Evolutionary conservation across 2,329 filamentous ascomycete species (phyloP).

Genomic region (Elsinoe ampelina): DNA sequence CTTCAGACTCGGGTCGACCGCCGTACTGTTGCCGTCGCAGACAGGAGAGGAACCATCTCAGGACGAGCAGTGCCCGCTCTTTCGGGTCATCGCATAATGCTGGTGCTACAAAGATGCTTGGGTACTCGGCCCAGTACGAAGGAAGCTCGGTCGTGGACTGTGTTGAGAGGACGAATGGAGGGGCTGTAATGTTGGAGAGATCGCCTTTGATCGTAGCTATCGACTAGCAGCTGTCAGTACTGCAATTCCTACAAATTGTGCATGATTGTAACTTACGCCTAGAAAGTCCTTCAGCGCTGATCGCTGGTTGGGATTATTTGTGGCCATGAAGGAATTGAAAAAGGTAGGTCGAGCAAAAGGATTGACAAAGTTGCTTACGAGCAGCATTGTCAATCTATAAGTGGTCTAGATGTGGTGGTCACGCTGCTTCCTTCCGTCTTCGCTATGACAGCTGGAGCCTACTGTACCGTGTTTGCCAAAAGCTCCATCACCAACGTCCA

Average conservation of each 20-base stretch:
- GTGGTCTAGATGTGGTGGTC: not conserved
- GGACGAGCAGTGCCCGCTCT: constrained; percentile 35
- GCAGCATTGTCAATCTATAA: not conserved
- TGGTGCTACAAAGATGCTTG: constrained; percentile 38
- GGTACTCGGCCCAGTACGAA: constrained; percentile 39
- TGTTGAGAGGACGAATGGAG: constrained; percentile 37
- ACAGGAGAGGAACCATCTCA: constrained; percentile 42
- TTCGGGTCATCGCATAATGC: constrained; percentile 33
- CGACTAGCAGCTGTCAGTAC: constrained; percentile 21
- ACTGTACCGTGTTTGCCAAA: not conserved
- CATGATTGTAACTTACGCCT: constrained; percentile 17
- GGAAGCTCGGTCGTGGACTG: constrained; percentile 39
- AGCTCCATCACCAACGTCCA: not conserved
- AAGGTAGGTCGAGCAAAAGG: not conserved
- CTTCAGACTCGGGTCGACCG: constrained; percentile 33
- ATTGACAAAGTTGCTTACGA: constrained; percentile 9
- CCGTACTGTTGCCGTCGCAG: constrained; percentile 41
- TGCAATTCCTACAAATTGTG: too few species aligned
- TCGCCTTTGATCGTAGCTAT: constrained; percentile 40
- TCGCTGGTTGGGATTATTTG: constrained; percentile 5
- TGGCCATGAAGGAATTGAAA: constrained; percentile 12
- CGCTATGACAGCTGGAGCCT: not conserved
- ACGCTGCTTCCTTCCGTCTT: constrained; percentile 1
- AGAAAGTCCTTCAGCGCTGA: constrained; percentile 23
- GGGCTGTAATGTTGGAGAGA: constrained; percentile 38